Base-by-base conservation (phyloP, 305 asterid species). In the Fraxinus platypoda region DNA sequence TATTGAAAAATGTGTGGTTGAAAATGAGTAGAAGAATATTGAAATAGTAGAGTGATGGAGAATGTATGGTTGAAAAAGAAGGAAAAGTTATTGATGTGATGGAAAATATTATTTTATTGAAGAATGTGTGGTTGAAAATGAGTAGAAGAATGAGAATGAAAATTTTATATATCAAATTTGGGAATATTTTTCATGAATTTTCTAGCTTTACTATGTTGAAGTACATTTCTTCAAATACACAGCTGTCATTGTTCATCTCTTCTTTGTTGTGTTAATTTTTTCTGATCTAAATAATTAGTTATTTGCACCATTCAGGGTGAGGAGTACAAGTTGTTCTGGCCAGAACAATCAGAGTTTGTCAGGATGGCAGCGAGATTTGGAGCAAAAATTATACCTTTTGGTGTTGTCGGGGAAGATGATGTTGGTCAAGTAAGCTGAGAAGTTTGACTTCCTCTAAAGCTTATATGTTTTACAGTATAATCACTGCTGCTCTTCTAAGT, bases 291-390 rank as follows among this genome's bases (percentile, higher is more conserved):
- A 8, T 62, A 62, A 62, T 62, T 21, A 23, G 33, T 62, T 62
- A 62, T 62, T 8, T 9, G 12, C 12, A 8, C 72, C 33, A 1
- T 79, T 78, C 86, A 95, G 99, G 98, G 99, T 12, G 99, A 95
- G 88, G 97, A 92, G 78, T 90, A 93, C 92, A 93, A 88, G 84
- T 71, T 95, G 37, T 90, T 94, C 83, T 95, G 99, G 99, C 99
- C 99, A 4, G 97, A 94, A 52, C 93, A 90, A 70, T 86, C 97
- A 0, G 99, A 95, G 87, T 95, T 95, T 86, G 95, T 94, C 46
- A 89, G 95, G 80, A 92, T 94, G 97, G 97, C 97, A 5, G 94
- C 94, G 5, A 88, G 87, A 81, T 95, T 94, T 87, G 99, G 98
- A 82, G 97, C 99, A 17, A 95, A 90, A 86, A 95, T 95, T 75